Evolutionary conservation across 2,329 filamentous ascomycete species (phyloP).

Genomic region (Pyricularia sp.): DNA sequence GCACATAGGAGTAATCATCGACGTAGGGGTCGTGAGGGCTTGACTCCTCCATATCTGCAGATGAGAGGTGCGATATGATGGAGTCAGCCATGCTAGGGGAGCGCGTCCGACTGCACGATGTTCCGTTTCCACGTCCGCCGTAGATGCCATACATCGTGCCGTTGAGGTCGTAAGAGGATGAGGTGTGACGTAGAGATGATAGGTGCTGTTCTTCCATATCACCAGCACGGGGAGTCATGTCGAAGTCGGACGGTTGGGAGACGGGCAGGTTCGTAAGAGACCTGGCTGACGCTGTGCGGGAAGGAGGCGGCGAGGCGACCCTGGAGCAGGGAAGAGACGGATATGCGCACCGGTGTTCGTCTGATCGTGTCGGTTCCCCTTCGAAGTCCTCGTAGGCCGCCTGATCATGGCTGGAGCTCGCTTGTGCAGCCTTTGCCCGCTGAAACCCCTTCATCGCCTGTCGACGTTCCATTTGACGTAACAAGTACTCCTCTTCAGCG

Average conservation of each 20-base stretch:
- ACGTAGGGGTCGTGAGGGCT: conserved; percentile 58
- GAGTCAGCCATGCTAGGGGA: conserved; percentile 77
- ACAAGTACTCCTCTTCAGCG: conserved; percentile 51
- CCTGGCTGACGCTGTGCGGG: conserved; percentile 35
- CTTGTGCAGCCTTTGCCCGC: conserved; percentile 37
- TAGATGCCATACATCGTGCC: conserved; percentile 72
- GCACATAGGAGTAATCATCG: conserved; percentile 88
- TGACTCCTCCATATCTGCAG: conserved; percentile 45
- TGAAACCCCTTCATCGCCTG: conserved; percentile 48
- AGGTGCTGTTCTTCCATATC: conserved; percentile 1
- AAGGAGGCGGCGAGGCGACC: conserved; percentile 35
- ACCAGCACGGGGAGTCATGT: conserved; percentile 17
- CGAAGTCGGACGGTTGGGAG: conserved; percentile 23
- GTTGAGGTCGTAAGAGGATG: conserved; percentile 53
- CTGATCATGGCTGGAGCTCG: conserved; percentile 32
- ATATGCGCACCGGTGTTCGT: conserved; percentile 31
- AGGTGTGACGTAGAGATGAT: conserved; percentile 22
- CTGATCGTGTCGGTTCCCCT: conserved; percentile 25
- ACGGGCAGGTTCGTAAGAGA: conserved; percentile 25
- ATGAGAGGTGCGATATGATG: conserved; percentile 61
- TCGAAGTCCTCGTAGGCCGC: conserved; percentile 34
- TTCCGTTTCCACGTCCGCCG: conserved; percentile 30
- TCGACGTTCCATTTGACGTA: conserved; percentile 48
- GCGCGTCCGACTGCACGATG: conserved; percentile 47
- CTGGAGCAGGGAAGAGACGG: conserved; percentile 29